Percentiles rank a stretch among this genome's conserved stretches.
These are phyloP conservation scores for Dicorynia guianensis DNA, from an alignment of 306 rosid species.

Conservation along the genomic window DNA sequence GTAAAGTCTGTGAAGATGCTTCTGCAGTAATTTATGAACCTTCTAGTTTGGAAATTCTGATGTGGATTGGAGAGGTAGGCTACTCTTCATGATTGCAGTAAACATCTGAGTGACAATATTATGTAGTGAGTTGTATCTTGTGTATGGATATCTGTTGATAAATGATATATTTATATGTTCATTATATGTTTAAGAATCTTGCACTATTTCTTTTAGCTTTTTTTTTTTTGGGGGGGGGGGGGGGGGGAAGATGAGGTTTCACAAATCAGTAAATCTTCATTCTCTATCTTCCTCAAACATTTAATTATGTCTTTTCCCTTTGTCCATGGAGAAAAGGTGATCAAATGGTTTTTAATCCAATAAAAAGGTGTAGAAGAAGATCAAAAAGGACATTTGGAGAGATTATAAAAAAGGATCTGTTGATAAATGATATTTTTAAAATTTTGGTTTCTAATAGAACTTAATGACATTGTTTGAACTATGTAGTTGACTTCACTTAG, in stretches of 20 bases:
- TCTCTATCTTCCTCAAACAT: constrained; percentile 32
- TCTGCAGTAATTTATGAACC: constrained; percentile 80
- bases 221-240: background rate
- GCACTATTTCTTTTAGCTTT: constrained; percentile 22
- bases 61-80: constrained; percentile 98
- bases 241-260: constrained; percentile 1
- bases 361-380: no score
- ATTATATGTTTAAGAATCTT: background rate
- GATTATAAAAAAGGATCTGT: no score
- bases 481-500: no score
- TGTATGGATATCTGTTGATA: constrained; percentile 23
- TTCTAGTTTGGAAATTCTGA: constrained; percentile 89
- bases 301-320: no score
- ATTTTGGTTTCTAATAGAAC: no score
- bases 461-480: no score
- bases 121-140: constrained; percentile 21
- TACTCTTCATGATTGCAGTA: constrained; percentile 32
- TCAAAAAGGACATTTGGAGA: no score
- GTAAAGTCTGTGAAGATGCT: constrained; percentile 94
- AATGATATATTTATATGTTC: no score
- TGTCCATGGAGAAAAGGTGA: no score
- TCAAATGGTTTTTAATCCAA: no score
- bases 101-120: constrained; percentile 35
- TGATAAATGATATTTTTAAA: no score
- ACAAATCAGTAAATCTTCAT: constrained; percentile 28